Conservation (phyloP, 2,329 filamentous ascomycete species). For the Pezicula carpinea region DNA sequence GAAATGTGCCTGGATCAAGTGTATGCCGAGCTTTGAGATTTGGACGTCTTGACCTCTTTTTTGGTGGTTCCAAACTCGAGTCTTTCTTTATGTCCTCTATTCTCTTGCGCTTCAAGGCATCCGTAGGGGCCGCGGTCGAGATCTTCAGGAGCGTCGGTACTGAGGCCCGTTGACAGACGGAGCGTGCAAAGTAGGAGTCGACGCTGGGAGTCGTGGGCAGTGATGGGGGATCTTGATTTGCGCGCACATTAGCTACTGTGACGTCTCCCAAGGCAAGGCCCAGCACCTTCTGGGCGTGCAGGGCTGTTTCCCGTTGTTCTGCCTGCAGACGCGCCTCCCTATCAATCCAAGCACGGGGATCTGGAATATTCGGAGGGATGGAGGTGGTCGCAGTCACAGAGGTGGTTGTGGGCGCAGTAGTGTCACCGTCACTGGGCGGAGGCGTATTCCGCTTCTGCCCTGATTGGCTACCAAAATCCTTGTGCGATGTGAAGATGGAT, state of each 20-base stretch:
- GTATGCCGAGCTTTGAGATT: conserved; percentile 27
- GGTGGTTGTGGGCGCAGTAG: neutral
- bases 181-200: neutral
- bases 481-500: conserved; percentile 20
- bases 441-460: conserved; percentile 2
- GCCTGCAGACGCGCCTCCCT: neutral
- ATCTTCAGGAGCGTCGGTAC: neutral
- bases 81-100: conserved; percentile 11
- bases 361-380: neutral
- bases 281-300: neutral
- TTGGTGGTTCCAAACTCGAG: conserved; percentile 19
- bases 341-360: neutral
- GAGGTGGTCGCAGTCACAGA: neutral
- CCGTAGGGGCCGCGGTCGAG: neutral
- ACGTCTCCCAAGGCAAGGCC: neutral
- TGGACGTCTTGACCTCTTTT: conserved; percentile 21
- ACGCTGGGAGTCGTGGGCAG: neutral
- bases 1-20: conserved; percentile 31
- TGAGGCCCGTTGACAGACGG: conserved; percentile 7
- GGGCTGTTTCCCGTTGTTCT: neutral
- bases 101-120: conserved; percentile 21
- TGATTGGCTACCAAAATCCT: conserved; percentile 11
- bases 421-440: neutral
- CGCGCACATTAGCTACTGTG: neutral
- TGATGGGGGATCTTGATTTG: neutral